These are phyloP conservation scores for Penicillium sp. DNA, from an alignment of 2,329 filamentous ascomycete species.

Conservation along the genomic window DNA sequence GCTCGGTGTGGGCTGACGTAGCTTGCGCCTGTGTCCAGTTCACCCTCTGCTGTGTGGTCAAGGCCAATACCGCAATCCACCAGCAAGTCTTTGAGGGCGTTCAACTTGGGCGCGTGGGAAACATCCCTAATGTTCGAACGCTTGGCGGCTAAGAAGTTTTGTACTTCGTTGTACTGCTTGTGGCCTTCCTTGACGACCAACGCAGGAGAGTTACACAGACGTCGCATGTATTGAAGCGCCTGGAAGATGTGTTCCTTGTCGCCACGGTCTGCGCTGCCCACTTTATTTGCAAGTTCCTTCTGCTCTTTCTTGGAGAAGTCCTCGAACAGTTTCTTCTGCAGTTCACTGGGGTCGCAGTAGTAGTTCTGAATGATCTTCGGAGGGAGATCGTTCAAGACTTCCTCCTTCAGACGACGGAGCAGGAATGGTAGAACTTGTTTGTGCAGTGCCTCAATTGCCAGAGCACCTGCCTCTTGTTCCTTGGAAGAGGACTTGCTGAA, in stretches of 20 bases:
- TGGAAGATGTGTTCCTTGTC: constrained; percentile 99
- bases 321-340: constrained; percentile 92
- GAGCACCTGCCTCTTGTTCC: constrained; percentile 91
- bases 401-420: constrained; percentile 91
- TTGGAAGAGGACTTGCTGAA: constrained; percentile 97
- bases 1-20: constrained; percentile 95
- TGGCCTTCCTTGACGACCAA: constrained; percentile 94
- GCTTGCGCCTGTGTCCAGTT: constrained; percentile 59
- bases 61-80: constrained; percentile 96
- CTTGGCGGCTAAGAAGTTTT: constrained; percentile 71
- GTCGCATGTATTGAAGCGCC: constrained; percentile 98
- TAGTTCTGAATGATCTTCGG: constrained; percentile 99
- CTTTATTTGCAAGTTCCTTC: constrained; percentile 79
- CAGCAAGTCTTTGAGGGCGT: constrained; percentile 83
- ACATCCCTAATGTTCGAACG: constrained; percentile 80
- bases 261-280: constrained; percentile 80
- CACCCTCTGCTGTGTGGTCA: constrained; percentile 54
- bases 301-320: constrained; percentile 94
- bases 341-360: constrained; percentile 93
- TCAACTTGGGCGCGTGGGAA: constrained; percentile 85
- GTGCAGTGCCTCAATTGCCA: constrained; percentile 96
- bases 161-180: constrained; percentile 83
- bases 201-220: constrained; percentile 95
- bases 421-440: constrained; percentile 98
- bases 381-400: constrained; percentile 90